Conservation (phyloP, 169 alveolate genomes). For the Plasmodium ovale region DNA sequence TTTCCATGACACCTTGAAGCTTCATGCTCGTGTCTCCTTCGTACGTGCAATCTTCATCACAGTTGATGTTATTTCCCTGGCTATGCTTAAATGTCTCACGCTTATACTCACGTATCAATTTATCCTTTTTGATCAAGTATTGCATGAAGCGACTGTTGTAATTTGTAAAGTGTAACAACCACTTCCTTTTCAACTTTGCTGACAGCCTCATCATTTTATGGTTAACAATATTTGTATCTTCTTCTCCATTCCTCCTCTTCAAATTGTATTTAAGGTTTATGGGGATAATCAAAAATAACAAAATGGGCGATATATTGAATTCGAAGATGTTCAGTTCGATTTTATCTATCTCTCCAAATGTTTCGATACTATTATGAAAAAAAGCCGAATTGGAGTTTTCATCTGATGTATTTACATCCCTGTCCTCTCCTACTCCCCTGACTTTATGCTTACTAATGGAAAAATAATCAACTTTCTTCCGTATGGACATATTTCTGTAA, state of each 20-base stretch:
- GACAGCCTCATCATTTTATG: constrained; percentile 32
- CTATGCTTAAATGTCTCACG: no score
- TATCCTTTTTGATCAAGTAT: constrained; percentile 32
- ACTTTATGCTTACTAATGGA: background rate
- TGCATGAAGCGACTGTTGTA: constrained; percentile 24
- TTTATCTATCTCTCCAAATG: background rate
- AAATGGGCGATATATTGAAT: constrained; percentile 66
- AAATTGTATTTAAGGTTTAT: constrained; percentile 60
- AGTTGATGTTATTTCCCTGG: background rate
- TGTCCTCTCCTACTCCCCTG: background rate
- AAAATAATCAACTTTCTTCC: background rate
- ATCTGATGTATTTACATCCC: background rate
- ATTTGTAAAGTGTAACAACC: constrained; percentile 56
- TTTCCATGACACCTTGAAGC: constrained; percentile 5
- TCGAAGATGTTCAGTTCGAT: constrained; percentile 32
- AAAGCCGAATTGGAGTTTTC: background rate
- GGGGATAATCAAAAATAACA: constrained; percentile 53
- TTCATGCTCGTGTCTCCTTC: background rate
- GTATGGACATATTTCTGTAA: background rate
- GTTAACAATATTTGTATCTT: constrained; percentile 21
- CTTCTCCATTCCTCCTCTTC: constrained; percentile 9
- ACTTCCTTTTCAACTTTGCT: constrained; percentile 38
- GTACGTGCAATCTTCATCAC: background rate
- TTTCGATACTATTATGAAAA: background rate
- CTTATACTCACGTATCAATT: background rate